Percentiles rank a stretch among this genome's conserved stretches.
These are phyloP conservation scores for Ophiostoma sp. DNA, from an alignment of 2,329 filamentous ascomycete species.

Conservation along the genomic window DNA sequence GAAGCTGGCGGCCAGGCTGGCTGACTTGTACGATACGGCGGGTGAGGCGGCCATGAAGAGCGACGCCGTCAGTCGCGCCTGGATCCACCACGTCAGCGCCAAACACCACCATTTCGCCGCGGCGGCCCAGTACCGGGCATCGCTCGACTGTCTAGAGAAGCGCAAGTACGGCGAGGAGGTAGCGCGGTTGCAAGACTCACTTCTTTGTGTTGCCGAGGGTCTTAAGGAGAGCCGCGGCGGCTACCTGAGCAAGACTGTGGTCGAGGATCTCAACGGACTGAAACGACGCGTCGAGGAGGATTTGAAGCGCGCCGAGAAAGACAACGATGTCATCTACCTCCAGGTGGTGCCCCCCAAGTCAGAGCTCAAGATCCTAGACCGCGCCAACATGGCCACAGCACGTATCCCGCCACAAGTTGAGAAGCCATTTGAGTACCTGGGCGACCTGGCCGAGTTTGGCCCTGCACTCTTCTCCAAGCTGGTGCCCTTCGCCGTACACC, in stretches of 20 bases:
- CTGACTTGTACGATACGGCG: constrained; percentile 83
- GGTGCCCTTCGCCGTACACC: constrained; percentile 92
- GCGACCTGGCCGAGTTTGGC: constrained; percentile 77
- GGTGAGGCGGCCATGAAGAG: constrained; percentile 86
- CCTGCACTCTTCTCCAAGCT: constrained; percentile 84
- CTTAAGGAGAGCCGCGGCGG: constrained; percentile 73
- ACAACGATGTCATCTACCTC: constrained; percentile 95
- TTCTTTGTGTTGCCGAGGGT: constrained; percentile 80
- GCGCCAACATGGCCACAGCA: constrained; percentile 83
- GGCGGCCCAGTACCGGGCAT: constrained; percentile 88
- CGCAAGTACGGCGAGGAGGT: constrained; percentile 94
- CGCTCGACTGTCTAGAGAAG: constrained; percentile 90
- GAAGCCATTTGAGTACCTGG: constrained; percentile 76
- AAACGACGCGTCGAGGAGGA: constrained; percentile 84
- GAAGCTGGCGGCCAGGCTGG: constrained; percentile 84
- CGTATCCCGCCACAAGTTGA: constrained; percentile 79
- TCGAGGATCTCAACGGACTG: constrained; percentile 78
- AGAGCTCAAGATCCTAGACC: constrained; percentile 80
- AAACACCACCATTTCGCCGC: constrained; percentile 98
- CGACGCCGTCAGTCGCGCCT: constrained; percentile 84
- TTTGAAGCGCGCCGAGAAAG: constrained; percentile 87
- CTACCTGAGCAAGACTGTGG: constrained; percentile 78
- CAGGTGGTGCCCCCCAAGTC: constrained; percentile 78
- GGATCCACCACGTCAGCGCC: constrained; percentile 97
- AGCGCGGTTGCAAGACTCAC: constrained; percentile 77